Evolutionary conservation across 352 stramenopile species (phyloP).

Genomic region (Peronospora farinosa): DNA sequence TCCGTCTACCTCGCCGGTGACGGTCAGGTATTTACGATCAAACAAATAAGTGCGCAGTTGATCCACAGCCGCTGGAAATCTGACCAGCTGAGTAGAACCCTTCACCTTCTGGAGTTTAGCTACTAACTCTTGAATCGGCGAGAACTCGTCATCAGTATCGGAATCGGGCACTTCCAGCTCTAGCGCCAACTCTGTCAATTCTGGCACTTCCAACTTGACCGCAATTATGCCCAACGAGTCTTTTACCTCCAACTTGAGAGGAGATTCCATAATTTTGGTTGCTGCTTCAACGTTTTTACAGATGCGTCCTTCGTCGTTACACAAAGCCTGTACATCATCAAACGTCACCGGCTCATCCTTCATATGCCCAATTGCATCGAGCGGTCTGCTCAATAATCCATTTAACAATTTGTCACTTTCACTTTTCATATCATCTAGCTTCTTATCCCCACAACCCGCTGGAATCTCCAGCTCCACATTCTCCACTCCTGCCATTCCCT

Average conservation of each 20-base stretch:
- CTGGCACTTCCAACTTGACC: conserved; percentile 5
- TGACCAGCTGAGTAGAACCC: conserved; percentile 9
- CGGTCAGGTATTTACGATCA: conserved; percentile 17
- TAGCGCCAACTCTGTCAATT: conserved; percentile 11
- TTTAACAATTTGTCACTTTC: conserved; percentile 7
- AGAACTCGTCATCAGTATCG: conserved; percentile 20
- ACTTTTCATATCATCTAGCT: not conserved
- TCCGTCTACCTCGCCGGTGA: conserved; percentile 14
- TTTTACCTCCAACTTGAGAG: conserved; percentile 20
- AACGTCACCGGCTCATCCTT: conserved; percentile 16
- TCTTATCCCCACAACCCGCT: not conserved
- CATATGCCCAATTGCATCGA: conserved; percentile 5
- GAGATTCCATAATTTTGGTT: conserved; percentile 5
- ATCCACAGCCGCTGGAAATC: conserved; percentile 22
- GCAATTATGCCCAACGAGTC: conserved; percentile 16
- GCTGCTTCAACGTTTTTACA: not conserved
- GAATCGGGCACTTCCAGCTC: conserved; percentile 26
- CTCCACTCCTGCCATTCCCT: not conserved
- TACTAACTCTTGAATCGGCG: conserved; percentile 17
- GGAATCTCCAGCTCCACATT: not conserved
- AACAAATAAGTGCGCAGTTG: conserved; percentile 25
- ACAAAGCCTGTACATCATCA: not conserved
- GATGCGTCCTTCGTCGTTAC: not conserved
- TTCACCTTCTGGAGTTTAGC: conserved; percentile 9
- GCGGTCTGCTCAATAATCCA: conserved; percentile 6